phyloP scores from a whole-genome alignment of 1,284 basidiomycete species.

The Takashimella koratensis region DNA sequence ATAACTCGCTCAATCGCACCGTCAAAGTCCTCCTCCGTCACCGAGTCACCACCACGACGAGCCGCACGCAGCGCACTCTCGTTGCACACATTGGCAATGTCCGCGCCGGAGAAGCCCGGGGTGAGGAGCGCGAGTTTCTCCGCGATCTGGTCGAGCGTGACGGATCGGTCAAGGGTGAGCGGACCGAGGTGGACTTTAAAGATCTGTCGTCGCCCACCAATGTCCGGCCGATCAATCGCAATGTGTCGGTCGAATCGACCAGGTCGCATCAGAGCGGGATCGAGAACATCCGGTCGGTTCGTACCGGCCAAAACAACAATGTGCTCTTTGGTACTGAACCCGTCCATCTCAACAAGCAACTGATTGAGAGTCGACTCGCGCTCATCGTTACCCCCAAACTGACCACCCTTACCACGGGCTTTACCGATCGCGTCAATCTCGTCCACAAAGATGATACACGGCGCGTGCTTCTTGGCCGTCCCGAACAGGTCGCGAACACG shows the following conservation, averaged over 20 bases:
- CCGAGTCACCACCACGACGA: conserved; percentile 70
- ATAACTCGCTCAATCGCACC: conserved; percentile 97
- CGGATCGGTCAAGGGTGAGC: conserved; percentile 62
- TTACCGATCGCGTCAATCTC: conserved; percentile 99
- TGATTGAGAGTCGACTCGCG: conserved; percentile 98
- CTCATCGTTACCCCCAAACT: conserved; percentile 94
- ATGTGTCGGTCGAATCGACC: conserved; percentile 98
- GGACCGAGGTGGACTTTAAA: conserved; percentile 90
- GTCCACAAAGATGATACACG: conserved; percentile 97
- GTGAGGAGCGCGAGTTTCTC: conserved; percentile 94
- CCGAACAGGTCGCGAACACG: conserved; percentile 97
- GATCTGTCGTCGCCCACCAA: conserved; percentile 88
- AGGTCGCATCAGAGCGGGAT: conserved; percentile 90
- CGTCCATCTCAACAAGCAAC: conserved; percentile 98
- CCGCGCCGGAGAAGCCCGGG: conserved; percentile 96
- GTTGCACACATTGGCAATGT: conserved; percentile 98
- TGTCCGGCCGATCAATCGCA: conserved; percentile 90
- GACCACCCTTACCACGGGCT: conserved; percentile 81
- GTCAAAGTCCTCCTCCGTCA: conserved; percentile 87
- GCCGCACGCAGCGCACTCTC: conserved; percentile 96
- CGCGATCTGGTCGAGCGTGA: conserved; percentile 64
- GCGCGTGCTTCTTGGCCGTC: conserved; percentile 94
- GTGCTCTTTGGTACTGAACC: conserved; percentile 92
- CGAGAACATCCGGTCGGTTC: conserved; percentile 93
- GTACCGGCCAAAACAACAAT: conserved; percentile 96